These are phyloP conservation scores for Jatropha podagrica DNA, from an alignment of 441 rosid species.

Conservation along the genomic window DNA sequence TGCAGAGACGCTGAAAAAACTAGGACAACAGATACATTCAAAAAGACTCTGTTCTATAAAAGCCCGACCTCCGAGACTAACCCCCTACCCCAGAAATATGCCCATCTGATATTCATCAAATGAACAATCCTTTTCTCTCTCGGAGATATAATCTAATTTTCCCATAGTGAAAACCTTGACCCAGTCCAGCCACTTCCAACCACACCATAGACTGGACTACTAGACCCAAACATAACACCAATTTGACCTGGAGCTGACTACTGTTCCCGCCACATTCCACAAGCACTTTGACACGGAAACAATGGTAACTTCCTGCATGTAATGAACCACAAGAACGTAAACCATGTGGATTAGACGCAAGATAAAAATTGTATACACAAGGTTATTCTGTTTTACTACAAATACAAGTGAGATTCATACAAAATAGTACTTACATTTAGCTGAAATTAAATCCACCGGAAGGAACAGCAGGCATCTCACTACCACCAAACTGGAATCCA, in stretches of 20 bases:
- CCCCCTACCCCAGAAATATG: conserved; percentile 7
- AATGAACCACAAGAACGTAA: background rate
- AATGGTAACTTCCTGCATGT: conserved; percentile 27
- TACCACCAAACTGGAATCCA: conserved; percentile 65
- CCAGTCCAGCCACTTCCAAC: conserved; percentile 25
- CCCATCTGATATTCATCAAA: conserved; percentile 19
- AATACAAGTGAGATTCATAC: background rate
- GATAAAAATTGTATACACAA: background rate
- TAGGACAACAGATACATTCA: conserved; percentile 7
- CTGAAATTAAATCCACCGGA: conserved; percentile 86
- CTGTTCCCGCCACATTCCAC: conserved; percentile 24
- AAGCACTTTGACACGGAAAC: conserved; percentile 23
- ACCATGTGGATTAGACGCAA: too few species aligned
- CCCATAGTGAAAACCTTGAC: conserved; percentile 14
- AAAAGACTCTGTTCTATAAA: conserved; percentile 14
- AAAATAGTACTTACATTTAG: conserved; percentile 31
- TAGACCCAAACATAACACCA: conserved; percentile 29
- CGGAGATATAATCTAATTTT: conserved; percentile 5
- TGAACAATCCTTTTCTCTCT: conserved; percentile 10
- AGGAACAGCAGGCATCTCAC: conserved; percentile 55
- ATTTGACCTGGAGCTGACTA: conserved; percentile 33
- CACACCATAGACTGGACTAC: conserved; percentile 27
- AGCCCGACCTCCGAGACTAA: conserved; percentile 18
- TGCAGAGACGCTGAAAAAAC: conserved; percentile 17
- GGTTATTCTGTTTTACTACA: background rate